Conservation (phyloP, 805 yeast species). For the Scheffersomyces lignosus region DNA sequence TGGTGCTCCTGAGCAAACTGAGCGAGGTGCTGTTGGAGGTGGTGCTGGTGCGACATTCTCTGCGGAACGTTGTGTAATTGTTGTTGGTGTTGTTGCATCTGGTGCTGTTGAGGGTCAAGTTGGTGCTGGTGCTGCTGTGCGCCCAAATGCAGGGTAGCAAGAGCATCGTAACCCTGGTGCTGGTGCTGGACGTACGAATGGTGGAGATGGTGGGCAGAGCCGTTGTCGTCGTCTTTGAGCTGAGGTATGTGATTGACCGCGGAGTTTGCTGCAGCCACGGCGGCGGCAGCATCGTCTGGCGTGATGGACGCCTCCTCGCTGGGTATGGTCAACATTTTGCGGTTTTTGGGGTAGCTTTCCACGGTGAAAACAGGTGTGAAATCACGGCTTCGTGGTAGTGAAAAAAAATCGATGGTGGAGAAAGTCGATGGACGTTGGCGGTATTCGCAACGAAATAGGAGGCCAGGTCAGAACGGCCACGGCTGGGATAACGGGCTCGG, state of each 20-base stretch:
- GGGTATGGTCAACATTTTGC: slow-evolving; percentile 9
- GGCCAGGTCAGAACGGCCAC: too few species aligned
- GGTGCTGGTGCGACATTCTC: slow-evolving; percentile 5
- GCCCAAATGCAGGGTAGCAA: background rate
- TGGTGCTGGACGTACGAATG: slow-evolving; percentile 7
- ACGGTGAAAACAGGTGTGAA: too few species aligned
- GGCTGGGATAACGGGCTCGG: too few species aligned
- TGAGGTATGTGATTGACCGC: slow-evolving; percentile 7
- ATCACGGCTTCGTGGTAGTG: too few species aligned
- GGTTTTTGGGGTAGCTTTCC: too few species aligned
- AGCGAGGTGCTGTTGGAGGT: slow-evolving; percentile 12
- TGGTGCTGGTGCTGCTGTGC: background rate
- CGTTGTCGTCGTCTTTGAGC: slow-evolving; percentile 8
- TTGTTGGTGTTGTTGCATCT: slow-evolving; percentile 4
- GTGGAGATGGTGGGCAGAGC: slow-evolving; percentile 3
- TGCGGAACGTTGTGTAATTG: slow-evolving; percentile 19
- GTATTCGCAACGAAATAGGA: too few species aligned
- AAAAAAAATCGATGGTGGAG: too few species aligned
- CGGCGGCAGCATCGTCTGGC: slow-evolving; percentile 12
- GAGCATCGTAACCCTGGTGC: background rate
- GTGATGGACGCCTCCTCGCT: slow-evolving; percentile 9
- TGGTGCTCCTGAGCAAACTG: slow-evolving; percentile 10
- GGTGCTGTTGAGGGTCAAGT: background rate
- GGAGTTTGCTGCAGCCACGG: slow-evolving; percentile 11
- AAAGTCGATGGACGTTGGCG: too few species aligned